phyloP scores from a whole-genome alignment of 2,329 filamentous ascomycete species.

The Arthrobotrys iridis region DNA sequence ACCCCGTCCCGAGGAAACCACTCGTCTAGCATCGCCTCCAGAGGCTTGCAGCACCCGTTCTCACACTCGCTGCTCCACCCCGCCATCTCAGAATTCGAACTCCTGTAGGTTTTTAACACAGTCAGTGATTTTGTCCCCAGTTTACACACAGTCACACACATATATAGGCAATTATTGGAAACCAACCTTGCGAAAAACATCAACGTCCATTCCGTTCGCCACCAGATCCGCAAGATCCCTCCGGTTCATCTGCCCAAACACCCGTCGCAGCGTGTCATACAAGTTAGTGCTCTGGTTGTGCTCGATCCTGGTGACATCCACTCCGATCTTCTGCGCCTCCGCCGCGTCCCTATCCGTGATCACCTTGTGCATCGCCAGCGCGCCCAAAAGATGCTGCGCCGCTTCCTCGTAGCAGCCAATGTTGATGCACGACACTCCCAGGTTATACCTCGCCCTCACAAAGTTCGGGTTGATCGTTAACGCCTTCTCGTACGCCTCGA shows the following conservation, averaged over 20 bases:
- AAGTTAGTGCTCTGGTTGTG: conserved; percentile 98
- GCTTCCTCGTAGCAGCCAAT: conserved; percentile 95
- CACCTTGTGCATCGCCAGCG: conserved; percentile 93
- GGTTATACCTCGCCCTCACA: conserved; percentile 94
- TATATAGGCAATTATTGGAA: neutral
- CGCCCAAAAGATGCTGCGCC: conserved; percentile 88
- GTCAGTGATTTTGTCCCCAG: neutral
- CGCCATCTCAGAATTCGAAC: conserved; percentile 53
- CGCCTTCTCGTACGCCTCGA: conserved; percentile 93
- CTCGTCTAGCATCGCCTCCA: conserved; percentile 33
- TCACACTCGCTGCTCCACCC: conserved; percentile 29
- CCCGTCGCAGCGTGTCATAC: conserved; percentile 90
- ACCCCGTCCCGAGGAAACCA: conserved; percentile 39
- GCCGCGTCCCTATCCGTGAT: conserved; percentile 79
- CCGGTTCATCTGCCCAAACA: conserved; percentile 96
- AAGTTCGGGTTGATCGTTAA: conserved; percentile 93
- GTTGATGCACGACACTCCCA: conserved; percentile 96
- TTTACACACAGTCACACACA: neutral
- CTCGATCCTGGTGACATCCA: conserved; percentile 73
- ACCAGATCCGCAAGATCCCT: conserved; percentile 88
- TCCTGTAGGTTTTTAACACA: conserved; percentile 37
- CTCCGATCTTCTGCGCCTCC: conserved; percentile 62
- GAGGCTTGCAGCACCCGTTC: conserved; percentile 47
- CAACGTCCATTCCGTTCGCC: conserved; percentile 87
- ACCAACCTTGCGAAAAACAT: conserved; percentile 76